A percentile compares a stretch with the other conserved stretches of the same genome.
Evolutionary conservation across 331 rosid species (phyloP).

Genomic region (Acacia concinna): DNA sequence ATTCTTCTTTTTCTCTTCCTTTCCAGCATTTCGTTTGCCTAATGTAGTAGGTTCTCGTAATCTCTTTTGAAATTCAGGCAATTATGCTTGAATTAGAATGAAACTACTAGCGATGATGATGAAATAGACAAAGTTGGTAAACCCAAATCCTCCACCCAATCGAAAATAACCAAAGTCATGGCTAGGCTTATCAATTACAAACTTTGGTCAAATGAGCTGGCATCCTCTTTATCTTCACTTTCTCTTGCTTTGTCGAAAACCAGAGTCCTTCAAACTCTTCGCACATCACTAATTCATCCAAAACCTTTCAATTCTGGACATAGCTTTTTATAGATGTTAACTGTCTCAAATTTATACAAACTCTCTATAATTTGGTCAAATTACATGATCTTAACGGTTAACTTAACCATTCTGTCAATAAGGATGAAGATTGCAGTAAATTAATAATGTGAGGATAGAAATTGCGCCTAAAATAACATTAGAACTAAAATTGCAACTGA

Average conservation of each 20-base stretch:
- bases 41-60: neutral
- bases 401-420: too few relatives aligned
- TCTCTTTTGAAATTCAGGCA: constrained; percentile 41
- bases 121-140: constrained; percentile 17
- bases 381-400: too few relatives aligned
- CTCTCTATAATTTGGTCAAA: too few relatives aligned
- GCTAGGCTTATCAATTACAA: constrained; percentile 51
- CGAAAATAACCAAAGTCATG: constrained; percentile 52
- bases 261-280: constrained; percentile 56
- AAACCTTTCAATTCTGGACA: constrained; percentile 60
- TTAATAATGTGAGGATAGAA: too few relatives aligned
- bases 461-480: too few relatives aligned
- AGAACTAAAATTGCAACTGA: too few relatives aligned
- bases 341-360: too few relatives aligned
- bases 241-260: constrained; percentile 56
- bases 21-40: neutral
- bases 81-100: constrained; percentile 33
- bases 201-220: constrained; percentile 54
- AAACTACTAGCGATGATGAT: constrained; percentile 11
- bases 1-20: neutral
- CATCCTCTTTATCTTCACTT: constrained; percentile 47
- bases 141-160: constrained; percentile 41
- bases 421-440: too few relatives aligned
- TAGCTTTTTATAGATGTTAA: too few relatives aligned
- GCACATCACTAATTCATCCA: constrained; percentile 45